A percentile compares a stretch with the other conserved stretches of the same genome.
Conservation (phyloP, 2,329 filamentous ascomycete genomes). For the Verticillium longisporum region DNA sequence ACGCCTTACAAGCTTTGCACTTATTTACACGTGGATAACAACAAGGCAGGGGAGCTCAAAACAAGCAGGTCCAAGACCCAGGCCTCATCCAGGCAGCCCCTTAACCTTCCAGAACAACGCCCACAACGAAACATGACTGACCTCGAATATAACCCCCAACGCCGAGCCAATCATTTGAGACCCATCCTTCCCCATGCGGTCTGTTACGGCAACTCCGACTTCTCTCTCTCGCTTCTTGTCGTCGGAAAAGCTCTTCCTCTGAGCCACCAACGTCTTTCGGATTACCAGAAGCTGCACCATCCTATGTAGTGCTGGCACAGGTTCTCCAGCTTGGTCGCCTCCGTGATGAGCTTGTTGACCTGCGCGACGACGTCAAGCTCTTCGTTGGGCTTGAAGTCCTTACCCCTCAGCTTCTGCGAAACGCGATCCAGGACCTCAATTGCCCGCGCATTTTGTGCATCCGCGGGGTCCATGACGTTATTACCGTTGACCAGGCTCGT, state of each 20-base stretch:
- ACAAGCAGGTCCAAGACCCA: neutral
- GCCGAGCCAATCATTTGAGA: neutral
- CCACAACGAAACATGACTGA: neutral
- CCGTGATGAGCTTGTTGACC: slow-evolving; percentile 88
- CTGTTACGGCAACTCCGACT: neutral
- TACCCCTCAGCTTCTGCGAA: slow-evolving; percentile 89
- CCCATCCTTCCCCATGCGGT: neutral
- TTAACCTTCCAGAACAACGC: neutral
- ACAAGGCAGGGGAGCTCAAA: neutral
- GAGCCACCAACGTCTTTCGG: neutral
- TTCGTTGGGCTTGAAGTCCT: slow-evolving; percentile 81
- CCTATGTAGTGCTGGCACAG: slow-evolving; percentile 98
- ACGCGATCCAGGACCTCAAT: slow-evolving; percentile 87
- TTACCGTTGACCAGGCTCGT: slow-evolving; percentile 28
- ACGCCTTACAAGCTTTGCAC: neutral
- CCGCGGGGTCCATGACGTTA: slow-evolving; percentile 40
- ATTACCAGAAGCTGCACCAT: slow-evolving; percentile 96
- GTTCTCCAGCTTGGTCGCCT: slow-evolving; percentile 96
- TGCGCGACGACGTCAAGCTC: slow-evolving; percentile 82
- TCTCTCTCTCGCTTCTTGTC: neutral
- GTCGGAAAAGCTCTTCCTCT: neutral
- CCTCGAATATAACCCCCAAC: neutral
- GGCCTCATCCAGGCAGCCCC: neutral
- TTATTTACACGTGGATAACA: neutral
- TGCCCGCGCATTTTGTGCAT: slow-evolving; percentile 89